Base-by-base conservation (phyloP, 2,329 filamentous ascomycete species). In the Fusarium sp. region DNA sequence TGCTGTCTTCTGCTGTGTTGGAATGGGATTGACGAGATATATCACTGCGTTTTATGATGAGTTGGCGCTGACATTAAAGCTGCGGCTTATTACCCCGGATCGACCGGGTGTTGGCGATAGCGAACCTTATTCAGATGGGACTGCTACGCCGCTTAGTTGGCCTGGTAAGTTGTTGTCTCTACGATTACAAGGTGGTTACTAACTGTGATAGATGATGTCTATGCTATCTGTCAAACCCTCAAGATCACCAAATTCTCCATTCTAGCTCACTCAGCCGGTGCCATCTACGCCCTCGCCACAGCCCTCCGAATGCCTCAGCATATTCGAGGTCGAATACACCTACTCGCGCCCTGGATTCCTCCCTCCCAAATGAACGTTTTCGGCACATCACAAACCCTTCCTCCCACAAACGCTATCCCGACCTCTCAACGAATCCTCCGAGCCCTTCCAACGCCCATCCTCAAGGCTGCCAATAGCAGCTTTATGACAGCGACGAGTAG, bases 1-100 rank as follows among this genome's bases (percentile, higher is more conserved):
- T 70, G 95, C 94, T 5, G 93, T 99, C 3, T 94, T 99, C 72
- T 97, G 96, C 77, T 99, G 96, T 75, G 94, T 99, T 5, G 96
- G 96, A 21, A 99, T 99, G 96, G 96, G 96, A 0, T 81, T 99
- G 74, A 99, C 96, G 13, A 89, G 96, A 79, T 99, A 96, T 77
- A 92, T 99, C 63, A 98, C 93, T 64, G 94, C 94, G 0, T 99
- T 99, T 77, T 99, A 98, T 77, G 96, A 99, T 77, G 96, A 99
- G 78, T 84, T 99, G 54, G 96, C 96, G 4, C 83, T 93, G 75
- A 97, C 94, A 1, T 83, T 99, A 62, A 96, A 93, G 78, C 81
- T 99, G 58, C 89, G 96, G 21, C 85, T 99, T 52, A 97, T 99
- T 70, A 98, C 96, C 1, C 92, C 95, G 8, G 96, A 99, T 79